Base-by-base conservation (phyloP, 2,329 filamentous ascomycete genomes). In the Xylariaceae sp. region DNA sequence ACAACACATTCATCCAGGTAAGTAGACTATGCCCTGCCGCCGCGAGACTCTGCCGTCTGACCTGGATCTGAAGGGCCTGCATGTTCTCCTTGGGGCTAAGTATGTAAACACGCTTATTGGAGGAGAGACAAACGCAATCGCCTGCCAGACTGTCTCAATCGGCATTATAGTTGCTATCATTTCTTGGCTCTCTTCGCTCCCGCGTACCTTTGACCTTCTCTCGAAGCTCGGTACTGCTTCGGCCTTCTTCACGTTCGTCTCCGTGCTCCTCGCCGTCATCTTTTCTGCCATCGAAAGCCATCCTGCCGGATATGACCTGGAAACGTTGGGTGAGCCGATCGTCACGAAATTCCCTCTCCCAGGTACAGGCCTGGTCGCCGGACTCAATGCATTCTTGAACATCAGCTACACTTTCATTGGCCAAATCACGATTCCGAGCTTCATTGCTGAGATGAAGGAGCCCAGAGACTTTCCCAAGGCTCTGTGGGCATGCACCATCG, bases 351-450 rank as follows among this genome's bases (percentile, higher is more conserved):
- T 91, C 17, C 87, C 90, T 0, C 69, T 83, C 2, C 68, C 75
- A 2, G 81, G 85, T 15, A 95, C 89, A 0, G 87, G 86, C 0
- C 96, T 95, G 59, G 88, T 95, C 3, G 74, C 78, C 2, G 90
- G 85, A 18, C 85, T 95, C 77, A 90, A 84, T 46, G 91, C 91
- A 0, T 96, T 96, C 70, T 78, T 96, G 67, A 96, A 96, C 70
- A 96, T 96, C 65, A 89, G 85, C 70, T 96, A 96, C 67, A 96
- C 91, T 0, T 96, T 96, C 65, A 96, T 96, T 58, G 91, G 91
- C 0, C 91, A 96, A 66, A 95, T 96, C 61, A 96, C 91, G 0
- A 77, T 96, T 12, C 91, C 91, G 1, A 92, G 87, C 59, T 96
- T 96, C 73, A 96, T 96, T 57, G 90, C 91, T 3, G 91, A 96